phyloP scores from a whole-genome alignment of 2,329 filamentous ascomycete species.

The Hyphodiscus sp. region DNA sequence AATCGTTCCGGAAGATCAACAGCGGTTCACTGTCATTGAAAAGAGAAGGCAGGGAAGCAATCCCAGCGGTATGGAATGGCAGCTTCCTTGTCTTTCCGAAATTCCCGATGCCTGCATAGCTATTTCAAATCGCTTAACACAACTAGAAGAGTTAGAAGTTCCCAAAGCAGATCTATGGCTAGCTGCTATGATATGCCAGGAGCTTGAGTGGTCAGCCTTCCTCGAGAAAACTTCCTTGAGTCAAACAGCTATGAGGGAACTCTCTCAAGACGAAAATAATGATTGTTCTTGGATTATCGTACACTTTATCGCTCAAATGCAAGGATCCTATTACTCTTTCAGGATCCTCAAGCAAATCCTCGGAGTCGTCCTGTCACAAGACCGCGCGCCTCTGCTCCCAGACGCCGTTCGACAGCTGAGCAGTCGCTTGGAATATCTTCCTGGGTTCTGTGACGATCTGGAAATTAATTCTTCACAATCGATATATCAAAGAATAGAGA shows the following conservation, averaged over 20 bases:
- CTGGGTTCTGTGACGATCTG: constrained; percentile 15
- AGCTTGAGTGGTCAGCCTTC: constrained; percentile 23
- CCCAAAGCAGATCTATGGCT: constrained; percentile 20
- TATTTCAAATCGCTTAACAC: constrained; percentile 12
- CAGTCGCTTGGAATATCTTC: constrained; percentile 17
- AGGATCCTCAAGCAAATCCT: constrained; percentile 28
- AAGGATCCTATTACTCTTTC: constrained; percentile 29
- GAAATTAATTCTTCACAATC: constrained; percentile 8
- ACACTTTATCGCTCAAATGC: constrained; percentile 27
- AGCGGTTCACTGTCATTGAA: constrained; percentile 21
- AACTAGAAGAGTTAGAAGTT: constrained; percentile 9
- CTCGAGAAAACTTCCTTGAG: constrained; percentile 18
- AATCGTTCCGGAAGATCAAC: constrained; percentile 22
- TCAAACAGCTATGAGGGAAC: constrained; percentile 8
- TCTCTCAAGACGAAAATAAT: constrained; percentile 2
- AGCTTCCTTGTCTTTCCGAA: constrained; percentile 19
- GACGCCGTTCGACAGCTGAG: constrained; percentile 8
- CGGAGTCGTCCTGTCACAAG: constrained; percentile 12
- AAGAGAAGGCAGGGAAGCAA: constrained; percentile 24
- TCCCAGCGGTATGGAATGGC: constrained; percentile 22
- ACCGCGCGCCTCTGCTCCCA: constrained; percentile 2
- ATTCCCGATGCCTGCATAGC: constrained; percentile 20
- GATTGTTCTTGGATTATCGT: constrained; percentile 28
- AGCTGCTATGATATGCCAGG: constrained; percentile 24
- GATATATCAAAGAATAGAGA: constrained; percentile 7